Base-by-base conservation (phyloP, 2,329 filamentous ascomycete genomes). In the Curvularia verruculosa region DNA sequence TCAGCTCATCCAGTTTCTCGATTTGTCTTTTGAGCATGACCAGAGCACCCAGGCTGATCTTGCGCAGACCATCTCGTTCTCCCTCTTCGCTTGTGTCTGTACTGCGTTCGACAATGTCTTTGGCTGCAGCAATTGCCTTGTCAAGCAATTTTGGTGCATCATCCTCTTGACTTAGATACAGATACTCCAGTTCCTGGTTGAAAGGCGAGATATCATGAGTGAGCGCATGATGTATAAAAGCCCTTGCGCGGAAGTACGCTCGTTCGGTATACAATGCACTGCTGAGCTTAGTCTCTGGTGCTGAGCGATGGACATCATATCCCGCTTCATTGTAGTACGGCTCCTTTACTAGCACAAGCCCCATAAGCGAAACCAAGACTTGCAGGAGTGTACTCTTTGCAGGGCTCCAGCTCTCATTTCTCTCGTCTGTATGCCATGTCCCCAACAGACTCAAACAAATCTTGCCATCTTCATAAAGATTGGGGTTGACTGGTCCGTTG, bases 271-370 rank as follows among this genome's bases (percentile, higher is more conserved):
- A 86, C 2, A 82, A 75, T 1, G 76, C 76, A 5, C 79, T 79
- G 46, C 80, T 81, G 2, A 82, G 66, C 3, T 71, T 73, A 7
- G 80, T 79, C 50, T 83, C 79, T 4, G 77, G 76, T 3, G 80
- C 78, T 9, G 76, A 79, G 45, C 76, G 79, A 53, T 82, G 79
- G 10, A 78, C 77, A 44, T 87, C 84, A 60, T 84, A 87, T 24
- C 85, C 85, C 10, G 85, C 85, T 74, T 88, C 85, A 65, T 87
- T 87, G 75, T 85, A 87, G 68, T 86, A 87, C 0, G 85, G 85
- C 58, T 84, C 81, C 43, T 81, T 81, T 19, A 87, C 85, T 13
- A 88, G 75, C 0, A 86, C 83, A 5, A 86, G 73, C 0, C 83
- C 83, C 76, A 85, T 79, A 36, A 86, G 76, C 15, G 80, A 83